Evolutionary conservation across 225 moss, liverwort and hornwort species (phyloP).

Genomic region (Thuidium tamariscinum): DNA sequence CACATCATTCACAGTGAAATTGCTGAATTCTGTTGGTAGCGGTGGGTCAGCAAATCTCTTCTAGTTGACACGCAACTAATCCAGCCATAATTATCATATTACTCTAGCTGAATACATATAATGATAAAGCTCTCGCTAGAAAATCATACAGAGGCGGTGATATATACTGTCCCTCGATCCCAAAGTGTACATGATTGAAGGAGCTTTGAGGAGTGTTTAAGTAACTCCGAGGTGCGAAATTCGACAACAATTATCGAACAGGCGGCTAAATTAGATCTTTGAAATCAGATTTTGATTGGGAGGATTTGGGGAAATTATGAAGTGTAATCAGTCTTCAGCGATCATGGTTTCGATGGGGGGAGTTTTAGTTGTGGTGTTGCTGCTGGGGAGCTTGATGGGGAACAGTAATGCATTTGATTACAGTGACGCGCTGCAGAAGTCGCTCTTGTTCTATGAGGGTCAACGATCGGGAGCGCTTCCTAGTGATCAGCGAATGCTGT

Average conservation of each 20-base stretch:
- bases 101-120: background rate
- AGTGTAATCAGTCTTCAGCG: background rate
- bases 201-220: background rate
- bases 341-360: background rate
- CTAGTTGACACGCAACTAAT: background rate
- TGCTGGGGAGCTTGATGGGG: background rate
- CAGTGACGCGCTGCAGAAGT: constrained; percentile 19
- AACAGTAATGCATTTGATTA: constrained; percentile 2
- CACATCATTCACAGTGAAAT: background rate
- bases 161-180: background rate
- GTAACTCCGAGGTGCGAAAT: background rate
- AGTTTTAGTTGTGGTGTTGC: background rate
- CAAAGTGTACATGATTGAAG: background rate
- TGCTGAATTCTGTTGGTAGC: background rate
- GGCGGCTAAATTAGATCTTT: background rate
- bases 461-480: constrained; percentile 41
- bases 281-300: background rate
- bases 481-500: constrained; percentile 16
- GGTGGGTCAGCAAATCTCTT: constrained; percentile 9
- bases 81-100: background rate
- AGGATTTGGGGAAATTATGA: background rate
- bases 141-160: background rate
- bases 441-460: constrained; percentile 36
- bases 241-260: background rate
- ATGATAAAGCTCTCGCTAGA: too few species aligned